These are phyloP conservation scores for Zanthoxylum bungeanum DNA, from an alignment of 345 rosid species.

Conservation along the genomic window DNA sequence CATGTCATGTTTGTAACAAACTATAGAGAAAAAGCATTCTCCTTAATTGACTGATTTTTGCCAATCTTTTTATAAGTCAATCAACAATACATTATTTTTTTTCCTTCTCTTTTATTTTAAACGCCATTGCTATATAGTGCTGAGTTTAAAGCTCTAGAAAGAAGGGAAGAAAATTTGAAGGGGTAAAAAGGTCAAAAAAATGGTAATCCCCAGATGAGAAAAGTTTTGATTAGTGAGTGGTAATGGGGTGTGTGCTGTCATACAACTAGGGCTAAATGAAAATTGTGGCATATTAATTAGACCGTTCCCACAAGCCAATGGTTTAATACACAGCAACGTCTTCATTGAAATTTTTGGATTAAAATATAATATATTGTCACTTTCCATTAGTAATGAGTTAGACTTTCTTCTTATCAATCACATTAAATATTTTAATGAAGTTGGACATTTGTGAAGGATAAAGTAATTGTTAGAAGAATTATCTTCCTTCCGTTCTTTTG, in stretches of 20 bases:
- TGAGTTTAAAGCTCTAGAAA: neutral
- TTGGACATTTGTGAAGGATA: neutral
- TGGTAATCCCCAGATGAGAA: neutral
- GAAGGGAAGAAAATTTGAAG: neutral
- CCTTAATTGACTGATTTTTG: conserved; percentile 1
- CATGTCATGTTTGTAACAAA: neutral
- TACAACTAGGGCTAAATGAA: neutral
- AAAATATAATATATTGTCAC: conserved; percentile 1
- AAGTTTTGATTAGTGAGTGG: neutral
- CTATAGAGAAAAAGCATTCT: neutral
- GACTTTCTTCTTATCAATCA: neutral
- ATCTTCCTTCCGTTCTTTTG: neutral
- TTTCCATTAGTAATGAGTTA: neutral
- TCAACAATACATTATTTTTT: neutral
- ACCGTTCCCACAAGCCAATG: conserved; percentile 13
- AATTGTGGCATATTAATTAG: conserved; percentile 2
- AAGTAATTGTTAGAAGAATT: neutral
- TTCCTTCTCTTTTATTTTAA: neutral
- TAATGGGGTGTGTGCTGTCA: conserved; percentile 13
- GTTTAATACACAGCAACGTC: neutral
- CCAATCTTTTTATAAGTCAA: neutral
- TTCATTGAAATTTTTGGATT: neutral
- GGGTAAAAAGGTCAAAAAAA: conserved; percentile 1
- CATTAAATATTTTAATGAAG: neutral
- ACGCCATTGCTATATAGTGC: neutral